Percentiles rank a stretch among this genome's conserved stretches.
Evolutionary conservation across 2,329 filamentous ascomycete genomes (phyloP).

Genomic region (Penicillium sp.): DNA sequence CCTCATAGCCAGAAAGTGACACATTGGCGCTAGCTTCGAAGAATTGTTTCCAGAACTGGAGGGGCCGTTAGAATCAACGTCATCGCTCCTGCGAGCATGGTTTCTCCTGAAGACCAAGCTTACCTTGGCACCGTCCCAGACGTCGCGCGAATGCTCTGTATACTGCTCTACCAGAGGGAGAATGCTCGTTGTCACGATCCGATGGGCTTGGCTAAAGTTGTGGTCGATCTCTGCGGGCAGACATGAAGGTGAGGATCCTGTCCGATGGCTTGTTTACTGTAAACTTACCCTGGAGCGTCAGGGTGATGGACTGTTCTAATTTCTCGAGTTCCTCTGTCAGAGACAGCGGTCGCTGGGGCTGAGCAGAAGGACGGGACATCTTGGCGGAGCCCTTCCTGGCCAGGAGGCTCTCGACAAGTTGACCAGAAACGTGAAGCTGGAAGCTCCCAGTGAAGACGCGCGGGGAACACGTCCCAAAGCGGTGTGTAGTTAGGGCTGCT

Average conservation of each 20-base stretch:
- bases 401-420: too few relatives aligned
- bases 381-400: too few relatives aligned
- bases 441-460: conserved; percentile 21
- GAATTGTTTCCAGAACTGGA: conserved; percentile 98
- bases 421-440: conserved; percentile 1
- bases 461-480: conserved; percentile 31
- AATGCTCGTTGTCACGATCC: conserved; percentile 91
- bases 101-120: conserved; percentile 7
- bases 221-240: conserved; percentile 81
- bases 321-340: conserved; percentile 94
- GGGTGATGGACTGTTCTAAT: conserved; percentile 92
- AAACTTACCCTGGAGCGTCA: conserved; percentile 78
- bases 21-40: conserved; percentile 98
- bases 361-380: conserved; percentile 53
- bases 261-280: conserved; percentile 16
- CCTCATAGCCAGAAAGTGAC: conserved; percentile 90
- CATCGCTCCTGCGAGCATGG: not conserved
- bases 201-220: conserved; percentile 95
- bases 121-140: conserved; percentile 97
- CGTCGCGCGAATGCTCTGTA: conserved; percentile 84
- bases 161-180: conserved; percentile 93
- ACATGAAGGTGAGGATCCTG: conserved; percentile 11
- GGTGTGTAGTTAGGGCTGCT: conserved; percentile 32
- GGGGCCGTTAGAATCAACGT: conserved; percentile 7
- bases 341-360: conserved; percentile 61